Conservation (phyloP, 202 grass and related monocot species). For the Setaria viridis region DNA sequence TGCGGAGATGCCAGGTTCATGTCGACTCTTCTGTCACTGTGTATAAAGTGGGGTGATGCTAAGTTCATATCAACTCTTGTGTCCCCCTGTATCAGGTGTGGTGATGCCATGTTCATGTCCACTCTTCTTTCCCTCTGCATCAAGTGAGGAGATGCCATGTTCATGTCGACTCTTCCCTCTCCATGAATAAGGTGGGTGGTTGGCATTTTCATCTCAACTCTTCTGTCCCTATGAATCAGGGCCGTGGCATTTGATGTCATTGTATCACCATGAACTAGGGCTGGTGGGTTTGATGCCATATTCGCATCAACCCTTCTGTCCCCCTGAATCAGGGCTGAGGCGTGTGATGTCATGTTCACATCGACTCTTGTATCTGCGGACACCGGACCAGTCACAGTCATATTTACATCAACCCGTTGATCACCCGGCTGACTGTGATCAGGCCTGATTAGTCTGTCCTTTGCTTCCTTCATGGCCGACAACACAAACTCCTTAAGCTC, state of each 20-base stretch:
- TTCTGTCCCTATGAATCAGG: slow-evolving; percentile 50
- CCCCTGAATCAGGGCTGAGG: slow-evolving; percentile 48
- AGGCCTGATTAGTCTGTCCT: slow-evolving; percentile 59
- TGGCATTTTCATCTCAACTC: slow-evolving; percentile 54
- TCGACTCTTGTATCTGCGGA: slow-evolving; percentile 50
- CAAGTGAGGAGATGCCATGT: slow-evolving; percentile 59
- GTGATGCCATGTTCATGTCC: slow-evolving; percentile 71
- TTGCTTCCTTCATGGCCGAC: slow-evolving; percentile 73
- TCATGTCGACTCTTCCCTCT: slow-evolving; percentile 62
- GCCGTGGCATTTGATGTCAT: slow-evolving; percentile 40
- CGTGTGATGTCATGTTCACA: slow-evolving; percentile 61
- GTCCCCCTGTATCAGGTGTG: slow-evolving; percentile 51
- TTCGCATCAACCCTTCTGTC: slow-evolving; percentile 53
- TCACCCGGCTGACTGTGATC: slow-evolving; percentile 56
- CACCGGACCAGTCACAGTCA: slow-evolving; percentile 53
- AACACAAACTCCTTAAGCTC: slow-evolving; percentile 90
- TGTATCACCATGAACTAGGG: slow-evolving; percentile 48
- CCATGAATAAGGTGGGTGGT: slow-evolving; percentile 38
- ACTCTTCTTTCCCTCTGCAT: slow-evolving; percentile 68
- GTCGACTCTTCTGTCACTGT: slow-evolving; percentile 56
- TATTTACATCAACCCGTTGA: slow-evolving; percentile 80
- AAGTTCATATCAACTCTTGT: slow-evolving; percentile 61
- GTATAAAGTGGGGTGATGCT: slow-evolving; percentile 52
- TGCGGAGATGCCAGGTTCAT: slow-evolving; percentile 62
- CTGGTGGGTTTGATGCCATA: slow-evolving; percentile 42